These are phyloP conservation scores for Malus sieversii DNA, from an alignment of 306 rosid genomes.

Conservation along the genomic window DNA sequence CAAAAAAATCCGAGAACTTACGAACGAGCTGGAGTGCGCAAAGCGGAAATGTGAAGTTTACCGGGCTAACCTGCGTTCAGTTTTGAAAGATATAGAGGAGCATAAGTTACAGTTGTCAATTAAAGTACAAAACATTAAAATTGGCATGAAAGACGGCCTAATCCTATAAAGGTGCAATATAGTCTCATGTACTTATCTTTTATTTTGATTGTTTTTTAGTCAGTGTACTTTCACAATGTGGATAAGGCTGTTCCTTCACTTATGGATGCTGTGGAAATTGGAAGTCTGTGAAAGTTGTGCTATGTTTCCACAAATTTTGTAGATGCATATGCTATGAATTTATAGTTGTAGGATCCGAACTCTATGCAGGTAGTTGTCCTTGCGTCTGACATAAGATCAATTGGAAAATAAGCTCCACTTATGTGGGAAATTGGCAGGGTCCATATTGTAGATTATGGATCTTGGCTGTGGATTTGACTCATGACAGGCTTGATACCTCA, in stretches of 20 bases:
- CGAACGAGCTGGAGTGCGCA: slow-evolving; percentile 61
- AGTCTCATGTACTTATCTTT: slow-evolving; percentile 18
- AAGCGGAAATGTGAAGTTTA: slow-evolving; percentile 84
- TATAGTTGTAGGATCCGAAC: background rate
- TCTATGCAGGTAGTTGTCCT: slow-evolving; percentile 2
- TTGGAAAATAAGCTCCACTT: background rate
- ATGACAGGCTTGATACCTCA: slow-evolving; percentile 1
- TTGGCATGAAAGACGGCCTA: slow-evolving; percentile 75
- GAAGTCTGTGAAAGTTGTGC: background rate
- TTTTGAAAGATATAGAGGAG: slow-evolving; percentile 95
- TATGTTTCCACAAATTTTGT: background rate
- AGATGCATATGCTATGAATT: background rate
- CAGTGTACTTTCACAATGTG: slow-evolving; percentile 14
- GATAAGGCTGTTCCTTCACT: slow-evolving; percentile 9
- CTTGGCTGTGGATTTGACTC: background rate
- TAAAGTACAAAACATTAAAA: slow-evolving; percentile 91
- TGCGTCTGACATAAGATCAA: background rate
- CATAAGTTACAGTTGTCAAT: slow-evolving; percentile 85
- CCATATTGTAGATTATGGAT: background rate
- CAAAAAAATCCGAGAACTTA: slow-evolving; percentile 60
- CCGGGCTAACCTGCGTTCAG: slow-evolving; percentile 87
- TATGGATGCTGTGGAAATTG: slow-evolving; percentile 6
- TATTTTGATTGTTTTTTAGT: slow-evolving; percentile 1
- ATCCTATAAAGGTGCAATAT: slow-evolving; percentile 36
- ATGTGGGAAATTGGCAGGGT: background rate